These are phyloP conservation scores for Mortierella polycephala DNA, from an alignment of 371 early-diverging fungal species.

Conservation along the genomic window DNA sequence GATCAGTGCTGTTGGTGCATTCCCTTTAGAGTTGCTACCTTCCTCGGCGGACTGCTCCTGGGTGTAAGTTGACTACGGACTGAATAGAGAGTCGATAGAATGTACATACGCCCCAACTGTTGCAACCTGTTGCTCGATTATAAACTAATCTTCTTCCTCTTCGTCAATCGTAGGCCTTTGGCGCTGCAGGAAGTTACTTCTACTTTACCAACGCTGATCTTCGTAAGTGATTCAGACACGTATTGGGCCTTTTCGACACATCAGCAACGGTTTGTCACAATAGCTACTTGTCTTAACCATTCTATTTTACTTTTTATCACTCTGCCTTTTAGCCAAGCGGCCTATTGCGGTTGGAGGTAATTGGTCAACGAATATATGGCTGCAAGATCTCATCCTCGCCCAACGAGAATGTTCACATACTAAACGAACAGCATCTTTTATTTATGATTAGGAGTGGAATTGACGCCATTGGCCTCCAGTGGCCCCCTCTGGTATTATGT, in stretches of 20 bases:
- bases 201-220: slow-evolving; percentile 45
- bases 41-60: slow-evolving; percentile 36
- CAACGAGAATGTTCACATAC: too few species aligned
- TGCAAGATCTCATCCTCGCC: too few species aligned
- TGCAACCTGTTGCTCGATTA: neutral
- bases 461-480: slow-evolving; percentile 36
- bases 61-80: slow-evolving; percentile 25
- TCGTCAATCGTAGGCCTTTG: slow-evolving; percentile 17
- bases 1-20: slow-evolving; percentile 48
- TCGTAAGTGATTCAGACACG: slow-evolving; percentile 23
- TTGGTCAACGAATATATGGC: too few species aligned
- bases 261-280: neutral
- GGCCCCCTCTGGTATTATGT: slow-evolving; percentile 40
- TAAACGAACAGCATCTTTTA: neutral
- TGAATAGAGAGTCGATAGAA: neutral
- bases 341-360: slow-evolving; percentile 18
- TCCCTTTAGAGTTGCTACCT: slow-evolving; percentile 42
- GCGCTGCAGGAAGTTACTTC: slow-evolving; percentile 38
- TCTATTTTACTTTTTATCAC: neutral
- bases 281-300: neutral
- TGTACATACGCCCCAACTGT: neutral
- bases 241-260: too few species aligned
- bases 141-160: too few species aligned
- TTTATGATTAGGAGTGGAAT: slow-evolving; percentile 3
- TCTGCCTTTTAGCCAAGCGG: slow-evolving; percentile 23